A percentile compares a stretch with the other conserved stretches of the same genome.
These are phyloP conservation scores for Pueraria montana DNA, from an alignment of 306 rosid genomes.

Conservation along the genomic window DNA sequence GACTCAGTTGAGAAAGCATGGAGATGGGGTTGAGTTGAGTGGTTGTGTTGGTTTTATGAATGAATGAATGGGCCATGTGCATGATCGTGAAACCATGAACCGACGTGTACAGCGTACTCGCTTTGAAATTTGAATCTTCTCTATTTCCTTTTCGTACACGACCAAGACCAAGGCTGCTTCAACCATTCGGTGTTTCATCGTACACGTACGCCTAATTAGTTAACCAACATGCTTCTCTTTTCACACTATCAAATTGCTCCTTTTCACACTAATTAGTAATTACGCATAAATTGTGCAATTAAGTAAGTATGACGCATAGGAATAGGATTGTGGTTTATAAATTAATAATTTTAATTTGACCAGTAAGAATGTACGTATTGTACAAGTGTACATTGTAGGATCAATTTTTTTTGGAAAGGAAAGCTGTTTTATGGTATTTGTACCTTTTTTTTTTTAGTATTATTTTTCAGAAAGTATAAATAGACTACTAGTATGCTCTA, in stretches of 20 bases:
- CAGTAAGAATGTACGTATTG: neutral
- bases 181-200: neutral
- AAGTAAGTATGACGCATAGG: neutral
- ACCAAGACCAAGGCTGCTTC: conserved; percentile 1
- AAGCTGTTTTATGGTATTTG: too few relatives aligned
- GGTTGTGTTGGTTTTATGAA: neutral
- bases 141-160: neutral
- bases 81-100: neutral
- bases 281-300: neutral
- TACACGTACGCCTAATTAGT: neutral
- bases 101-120: neutral
- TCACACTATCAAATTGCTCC: neutral
- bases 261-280: neutral
- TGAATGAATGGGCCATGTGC: neutral
- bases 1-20: neutral
- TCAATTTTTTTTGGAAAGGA: too few relatives aligned
- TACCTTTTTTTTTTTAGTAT: too few relatives aligned
- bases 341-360: neutral
- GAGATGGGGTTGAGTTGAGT: neutral
- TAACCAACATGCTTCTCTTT: neutral
- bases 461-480: too few relatives aligned
- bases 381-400: too few relatives aligned
- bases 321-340: neutral
- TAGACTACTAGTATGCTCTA: too few relatives aligned
- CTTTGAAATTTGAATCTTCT: conserved; percentile 46